These are phyloP conservation scores for Musa itinerans DNA, from an alignment of 176 grass and related monocot genomes.

Conservation along the genomic window DNA sequence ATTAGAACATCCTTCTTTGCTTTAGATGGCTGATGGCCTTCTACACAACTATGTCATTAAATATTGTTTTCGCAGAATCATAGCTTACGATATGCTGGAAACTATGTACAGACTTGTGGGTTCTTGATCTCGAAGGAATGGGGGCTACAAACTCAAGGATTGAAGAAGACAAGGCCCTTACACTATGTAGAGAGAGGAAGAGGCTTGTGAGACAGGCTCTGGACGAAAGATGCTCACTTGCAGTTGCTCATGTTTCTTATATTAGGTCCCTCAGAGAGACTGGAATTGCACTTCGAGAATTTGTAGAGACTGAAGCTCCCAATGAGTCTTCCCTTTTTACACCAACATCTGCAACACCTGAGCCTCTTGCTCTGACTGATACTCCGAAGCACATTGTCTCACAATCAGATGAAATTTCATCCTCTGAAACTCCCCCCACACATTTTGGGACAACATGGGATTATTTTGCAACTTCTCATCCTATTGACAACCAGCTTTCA, in stretches of 20 bases:
- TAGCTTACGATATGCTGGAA: conserved; percentile 11
- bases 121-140: conserved; percentile 23
- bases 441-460: conserved; percentile 59
- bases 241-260: conserved; percentile 69
- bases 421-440: conserved; percentile 47
- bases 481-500: conserved; percentile 48
- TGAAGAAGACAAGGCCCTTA: conserved; percentile 80
- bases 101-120: background rate
- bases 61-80: background rate
- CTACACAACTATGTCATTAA: background rate
- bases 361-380: conserved; percentile 39
- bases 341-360: conserved; percentile 60
- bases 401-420: conserved; percentile 53
- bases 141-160: conserved; percentile 44
- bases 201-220: conserved; percentile 71
- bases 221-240: conserved; percentile 75
- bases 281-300: conserved; percentile 68
- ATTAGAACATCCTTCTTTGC: background rate
- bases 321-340: conserved; percentile 53
- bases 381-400: conserved; percentile 24
- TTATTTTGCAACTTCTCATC: conserved; percentile 80
- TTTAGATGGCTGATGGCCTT: background rate
- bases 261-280: conserved; percentile 68
- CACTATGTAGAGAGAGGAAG: conserved; percentile 79
- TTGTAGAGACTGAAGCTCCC: conserved; percentile 46